Evolutionary conservation across 2,329 filamentous ascomycete species (phyloP).

Genomic region (Plenodomus tracheiphilus): DNA sequence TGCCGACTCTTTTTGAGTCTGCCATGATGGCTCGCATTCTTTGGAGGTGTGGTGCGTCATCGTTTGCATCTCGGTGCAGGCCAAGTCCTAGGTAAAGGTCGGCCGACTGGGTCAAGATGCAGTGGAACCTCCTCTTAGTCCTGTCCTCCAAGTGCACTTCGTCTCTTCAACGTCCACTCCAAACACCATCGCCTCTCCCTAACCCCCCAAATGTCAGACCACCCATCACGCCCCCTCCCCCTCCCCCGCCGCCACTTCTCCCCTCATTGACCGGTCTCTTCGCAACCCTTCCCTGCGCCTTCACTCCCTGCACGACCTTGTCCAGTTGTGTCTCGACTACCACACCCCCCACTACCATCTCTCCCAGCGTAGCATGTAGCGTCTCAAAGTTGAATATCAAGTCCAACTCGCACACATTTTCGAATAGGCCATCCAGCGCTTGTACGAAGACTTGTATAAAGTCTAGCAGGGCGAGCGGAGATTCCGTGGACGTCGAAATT

Average conservation of each 20-base stretch:
- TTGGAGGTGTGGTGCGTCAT: background rate
- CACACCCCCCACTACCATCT: slow-evolving; percentile 95
- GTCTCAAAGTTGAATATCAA: slow-evolving; percentile 99
- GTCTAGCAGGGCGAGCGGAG: slow-evolving; percentile 90
- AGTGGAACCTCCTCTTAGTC: background rate
- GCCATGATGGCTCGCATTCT: background rate
- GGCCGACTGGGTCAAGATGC: background rate
- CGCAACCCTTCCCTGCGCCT: slow-evolving; percentile 71
- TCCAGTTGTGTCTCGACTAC: slow-evolving; percentile 92
- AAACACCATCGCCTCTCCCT: slow-evolving; percentile 37
- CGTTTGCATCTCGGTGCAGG: background rate
- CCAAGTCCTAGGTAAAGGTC: background rate
- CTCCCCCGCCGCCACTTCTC: slow-evolving; percentile 31
- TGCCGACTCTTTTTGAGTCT: too few relatives aligned
- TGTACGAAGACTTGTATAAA: slow-evolving; percentile 98
- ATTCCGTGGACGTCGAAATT: slow-evolving; percentile 95
- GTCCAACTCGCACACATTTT: slow-evolving; percentile 98
- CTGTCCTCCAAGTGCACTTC: background rate
- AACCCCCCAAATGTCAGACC: slow-evolving; percentile 30
- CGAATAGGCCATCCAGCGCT: slow-evolving; percentile 89
- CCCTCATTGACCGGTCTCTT: slow-evolving; percentile 79
- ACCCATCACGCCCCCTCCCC: slow-evolving; percentile 17
- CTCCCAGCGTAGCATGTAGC: slow-evolving; percentile 82
- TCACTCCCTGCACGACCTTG: slow-evolving; percentile 83
- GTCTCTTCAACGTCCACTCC: slow-evolving; percentile 32